phyloP scores from a whole-genome alignment of 495 filamentous ascomycete genomes.

The Pseudomonodictys pantanalensis region DNA sequence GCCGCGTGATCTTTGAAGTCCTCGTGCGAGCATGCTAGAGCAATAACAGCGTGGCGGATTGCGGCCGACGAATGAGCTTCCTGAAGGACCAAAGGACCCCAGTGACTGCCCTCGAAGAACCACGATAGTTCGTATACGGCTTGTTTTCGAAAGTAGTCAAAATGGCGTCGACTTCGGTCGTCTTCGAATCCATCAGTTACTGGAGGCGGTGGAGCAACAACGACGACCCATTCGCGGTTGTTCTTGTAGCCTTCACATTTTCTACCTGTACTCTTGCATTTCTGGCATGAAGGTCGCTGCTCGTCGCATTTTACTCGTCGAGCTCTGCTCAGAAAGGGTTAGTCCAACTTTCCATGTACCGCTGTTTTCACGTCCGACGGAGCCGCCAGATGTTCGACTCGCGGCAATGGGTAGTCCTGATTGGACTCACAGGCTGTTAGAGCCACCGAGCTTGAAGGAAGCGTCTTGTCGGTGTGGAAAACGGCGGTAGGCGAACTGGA shows the following conservation, averaged over 20 bases:
- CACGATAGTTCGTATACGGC: conserved; percentile 24
- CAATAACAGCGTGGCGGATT: conserved; percentile 26
- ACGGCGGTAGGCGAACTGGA: not conserved
- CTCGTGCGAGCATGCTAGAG: conserved; percentile 24
- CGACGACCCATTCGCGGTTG: conserved; percentile 16
- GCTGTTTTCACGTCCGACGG: too few species aligned
- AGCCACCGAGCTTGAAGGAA: too few species aligned
- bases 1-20: conserved; percentile 15
- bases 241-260: conserved; percentile 46
- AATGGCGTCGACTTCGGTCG: conserved; percentile 24
- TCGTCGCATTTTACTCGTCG: conserved; percentile 50
- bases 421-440: too few species aligned
- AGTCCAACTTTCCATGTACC: too few species aligned
- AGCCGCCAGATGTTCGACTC: too few species aligned
- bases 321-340: conserved; percentile 35
- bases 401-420: too few species aligned
- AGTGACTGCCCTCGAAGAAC: conserved; percentile 22
- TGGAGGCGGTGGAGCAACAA: conserved; percentile 17
- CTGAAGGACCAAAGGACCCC: conserved; percentile 21
- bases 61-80: conserved; percentile 14
- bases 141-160: conserved; percentile 24
- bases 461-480: conserved; percentile 6
- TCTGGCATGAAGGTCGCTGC: conserved; percentile 42
- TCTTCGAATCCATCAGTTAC: conserved; percentile 27
- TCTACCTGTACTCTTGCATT: conserved; percentile 43